Base-by-base conservation (phyloP, 768 basidiomycete genomes). In the Panaeolus papilionaceus region DNA sequence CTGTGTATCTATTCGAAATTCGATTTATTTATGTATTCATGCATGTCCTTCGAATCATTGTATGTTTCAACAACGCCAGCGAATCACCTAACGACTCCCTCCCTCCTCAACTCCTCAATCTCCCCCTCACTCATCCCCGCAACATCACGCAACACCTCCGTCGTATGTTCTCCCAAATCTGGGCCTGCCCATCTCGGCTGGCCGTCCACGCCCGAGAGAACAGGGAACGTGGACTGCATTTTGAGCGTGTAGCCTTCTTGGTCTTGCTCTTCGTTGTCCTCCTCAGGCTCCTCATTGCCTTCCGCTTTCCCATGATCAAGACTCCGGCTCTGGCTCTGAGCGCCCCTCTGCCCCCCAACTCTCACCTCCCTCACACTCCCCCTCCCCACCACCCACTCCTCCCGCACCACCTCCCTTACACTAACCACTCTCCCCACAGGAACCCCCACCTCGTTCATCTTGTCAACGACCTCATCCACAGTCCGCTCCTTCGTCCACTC, bases 181-280 rank as follows among this genome's bases (percentile, higher is more conserved):
- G 90, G 90, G 0, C 90, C 90, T 33, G 89, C 90, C 89, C 89
- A 92, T 68, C 81, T 83, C 1, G 90, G 89, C 70, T 80, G 80
- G 4, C 85, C 77, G 49, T 88, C 82, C 33, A 85, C 85, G 14
- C 88, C 89, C 67, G 90, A 85, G 64, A 92, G 74, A 63, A 88
- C 75, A 7, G 90, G 91, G 68, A 88, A 88, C 33, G 89, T 88
- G 33, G 83, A 84, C 45, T 84, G 82, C 88, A 92, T 89, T 76
- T 90, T 91, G 67, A 92, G 83, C 45, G 76, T 85, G 90, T 90
- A 91, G 14, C 18, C 20, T 51, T 12, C 20, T 23, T 23, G n/a
- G 4, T 12, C 47, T 11, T 33, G 33, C 33, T 33, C 33, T 33
- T 33, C 33, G 33, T 33, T 33, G 33, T 33, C 33, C 33, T 5